A percentile compares a stretch with the other conserved stretches of the same genome.
Evolutionary conservation across 768 basidiomycete genomes (phyloP).

Genomic region (Boletus huronensis): DNA sequence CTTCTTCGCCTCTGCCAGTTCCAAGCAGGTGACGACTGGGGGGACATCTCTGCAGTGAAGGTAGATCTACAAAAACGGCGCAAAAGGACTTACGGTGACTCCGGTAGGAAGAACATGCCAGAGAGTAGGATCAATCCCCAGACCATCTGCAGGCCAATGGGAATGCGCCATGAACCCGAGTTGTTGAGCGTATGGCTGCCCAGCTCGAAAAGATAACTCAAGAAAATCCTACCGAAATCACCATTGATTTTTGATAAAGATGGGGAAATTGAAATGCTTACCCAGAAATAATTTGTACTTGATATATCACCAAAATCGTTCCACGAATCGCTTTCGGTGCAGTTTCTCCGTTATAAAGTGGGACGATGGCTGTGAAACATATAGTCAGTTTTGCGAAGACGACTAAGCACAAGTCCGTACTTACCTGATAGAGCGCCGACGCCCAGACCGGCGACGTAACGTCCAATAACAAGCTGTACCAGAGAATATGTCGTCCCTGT

Average conservation of each 20-base stretch:
- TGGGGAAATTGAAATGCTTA: conserved; percentile 25
- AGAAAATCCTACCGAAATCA: conserved; percentile 49
- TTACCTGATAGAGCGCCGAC: conserved; percentile 74
- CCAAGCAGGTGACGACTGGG: conserved; percentile 70
- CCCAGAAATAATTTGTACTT: conserved; percentile 75
- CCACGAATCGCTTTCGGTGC: conserved; percentile 74
- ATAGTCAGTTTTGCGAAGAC: background rate
- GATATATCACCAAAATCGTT: conserved; percentile 68
- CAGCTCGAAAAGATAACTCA: conserved; percentile 69
- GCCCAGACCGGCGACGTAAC: conserved; percentile 72
- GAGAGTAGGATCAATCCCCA: conserved; percentile 67
- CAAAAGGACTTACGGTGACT: conserved; percentile 57
- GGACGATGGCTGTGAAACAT: conserved; percentile 44
- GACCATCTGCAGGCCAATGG: conserved; percentile 69
- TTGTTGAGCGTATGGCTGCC: conserved; percentile 53
- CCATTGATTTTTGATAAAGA: background rate
- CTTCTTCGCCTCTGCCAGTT: conserved; percentile 48
- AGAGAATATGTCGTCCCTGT: conserved; percentile 60
- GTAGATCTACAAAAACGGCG: background rate
- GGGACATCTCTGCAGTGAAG: background rate
- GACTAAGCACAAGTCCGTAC: conserved; percentile 24
- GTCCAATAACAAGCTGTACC: conserved; percentile 67
- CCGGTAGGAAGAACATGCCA: conserved; percentile 73
- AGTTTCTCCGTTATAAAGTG: conserved; percentile 77
- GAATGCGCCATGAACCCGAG: conserved; percentile 70